Conservation (phyloP, 2,329 filamentous ascomycete species). For the Sporothrix brunneoviolacea region DNA sequence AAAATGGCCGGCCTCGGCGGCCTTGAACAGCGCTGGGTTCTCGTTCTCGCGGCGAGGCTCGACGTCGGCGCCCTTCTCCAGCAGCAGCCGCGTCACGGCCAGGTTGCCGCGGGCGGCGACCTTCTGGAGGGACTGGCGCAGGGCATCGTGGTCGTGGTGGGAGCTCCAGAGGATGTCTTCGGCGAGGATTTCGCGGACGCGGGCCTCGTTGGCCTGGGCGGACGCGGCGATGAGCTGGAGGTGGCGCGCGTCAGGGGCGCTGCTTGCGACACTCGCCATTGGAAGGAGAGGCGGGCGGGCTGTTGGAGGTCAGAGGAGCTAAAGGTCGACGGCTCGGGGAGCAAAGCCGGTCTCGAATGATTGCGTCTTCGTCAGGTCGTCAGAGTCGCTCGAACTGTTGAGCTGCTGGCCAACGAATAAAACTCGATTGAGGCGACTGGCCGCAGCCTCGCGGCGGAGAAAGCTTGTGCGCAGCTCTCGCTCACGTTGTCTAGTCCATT, state of each 20-base stretch:
- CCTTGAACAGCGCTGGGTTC: constrained; percentile 31
- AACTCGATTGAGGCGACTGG: no score
- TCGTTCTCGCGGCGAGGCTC: constrained; percentile 30
- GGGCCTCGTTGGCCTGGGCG: constrained; percentile 31
- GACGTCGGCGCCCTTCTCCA: constrained; percentile 32
- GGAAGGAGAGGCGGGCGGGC: neutral
- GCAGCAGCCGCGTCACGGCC: constrained; percentile 30
- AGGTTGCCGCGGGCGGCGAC: constrained; percentile 31
- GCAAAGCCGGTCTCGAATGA: no score
- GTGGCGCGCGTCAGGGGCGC: constrained; percentile 31
- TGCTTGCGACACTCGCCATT: constrained; percentile 30
- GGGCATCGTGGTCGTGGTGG: constrained; percentile 28
- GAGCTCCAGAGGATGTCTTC: constrained; percentile 30
- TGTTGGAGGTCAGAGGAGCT: no score
- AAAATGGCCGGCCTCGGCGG: constrained; percentile 32
- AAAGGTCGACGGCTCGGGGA: no score
- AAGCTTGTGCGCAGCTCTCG: neutral
- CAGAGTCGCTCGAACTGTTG: no score
- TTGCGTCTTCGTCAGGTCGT: no score
- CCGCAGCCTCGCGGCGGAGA: constrained; percentile 1
- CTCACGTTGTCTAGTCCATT: constrained; percentile 3
- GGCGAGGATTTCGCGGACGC: constrained; percentile 30
- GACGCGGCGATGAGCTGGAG: constrained; percentile 31
- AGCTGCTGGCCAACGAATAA: no score
- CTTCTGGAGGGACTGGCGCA: constrained; percentile 33